Conservation (phyloP, 2,329 filamentous ascomycete species). For the Davidsoniella australis region DNA sequence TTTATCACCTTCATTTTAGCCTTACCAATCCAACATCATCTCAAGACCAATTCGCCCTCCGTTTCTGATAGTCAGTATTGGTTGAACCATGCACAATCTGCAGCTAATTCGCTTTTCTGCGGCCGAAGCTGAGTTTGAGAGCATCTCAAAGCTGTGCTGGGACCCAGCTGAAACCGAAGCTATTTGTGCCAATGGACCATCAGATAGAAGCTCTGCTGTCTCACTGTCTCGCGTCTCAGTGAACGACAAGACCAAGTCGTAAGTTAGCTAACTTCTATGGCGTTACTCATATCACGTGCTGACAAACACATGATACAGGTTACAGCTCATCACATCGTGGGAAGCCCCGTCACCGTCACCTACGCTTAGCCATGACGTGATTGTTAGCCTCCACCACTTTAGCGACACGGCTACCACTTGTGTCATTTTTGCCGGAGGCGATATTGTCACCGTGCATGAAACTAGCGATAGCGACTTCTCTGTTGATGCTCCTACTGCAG, state of each 20-base stretch:
- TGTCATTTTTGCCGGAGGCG: conserved; percentile 73
- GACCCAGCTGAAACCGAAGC: conserved; percentile 62
- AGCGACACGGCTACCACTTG: conserved; percentile 62
- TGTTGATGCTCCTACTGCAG: conserved; percentile 20
- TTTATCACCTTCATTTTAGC: not conserved
- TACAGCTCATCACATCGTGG: conserved; percentile 56
- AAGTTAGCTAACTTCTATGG: conserved; percentile 16
- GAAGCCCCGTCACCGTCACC: conserved; percentile 69
- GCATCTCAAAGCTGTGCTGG: conserved; percentile 68
- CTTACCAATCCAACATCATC: not conserved
- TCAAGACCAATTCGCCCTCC: not conserved
- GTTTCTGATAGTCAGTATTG: too few species aligned
- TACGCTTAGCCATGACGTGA: conserved; percentile 54
- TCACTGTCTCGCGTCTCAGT: conserved; percentile 46
- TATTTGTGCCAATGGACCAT: conserved; percentile 73
- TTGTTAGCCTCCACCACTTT: conserved; percentile 73
- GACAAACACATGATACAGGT: conserved; percentile 10
- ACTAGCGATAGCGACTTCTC: conserved; percentile 19
- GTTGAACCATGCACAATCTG: conserved; percentile 62
- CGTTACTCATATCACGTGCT: conserved; percentile 12
- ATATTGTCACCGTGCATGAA: conserved; percentile 75
- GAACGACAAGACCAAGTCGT: conserved; percentile 26
- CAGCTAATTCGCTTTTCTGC: conserved; percentile 56
- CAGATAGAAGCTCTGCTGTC: conserved; percentile 48
- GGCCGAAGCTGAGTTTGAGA: conserved; percentile 35